Conservation (phyloP, 1,284 basidiomycete genomes). For the Irpex sp. region DNA sequence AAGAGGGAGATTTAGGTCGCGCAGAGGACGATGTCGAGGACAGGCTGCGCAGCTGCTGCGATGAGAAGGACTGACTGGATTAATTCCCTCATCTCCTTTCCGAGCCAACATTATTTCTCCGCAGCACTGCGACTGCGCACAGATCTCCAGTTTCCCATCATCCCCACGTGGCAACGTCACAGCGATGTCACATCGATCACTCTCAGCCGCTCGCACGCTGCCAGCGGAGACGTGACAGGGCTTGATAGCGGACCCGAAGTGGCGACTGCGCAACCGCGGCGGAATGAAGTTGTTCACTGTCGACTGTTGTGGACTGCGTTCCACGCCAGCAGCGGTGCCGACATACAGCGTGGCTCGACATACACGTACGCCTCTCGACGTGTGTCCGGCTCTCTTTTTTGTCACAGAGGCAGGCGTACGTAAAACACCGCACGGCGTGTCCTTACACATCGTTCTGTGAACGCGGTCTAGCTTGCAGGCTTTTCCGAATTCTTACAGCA, state of each 20-base stretch:
- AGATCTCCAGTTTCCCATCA: conserved; percentile 24
- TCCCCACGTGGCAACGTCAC: conserved; percentile 17
- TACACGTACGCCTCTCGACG: too few relatives aligned
- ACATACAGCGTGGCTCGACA: too few relatives aligned
- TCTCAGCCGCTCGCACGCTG: background rate
- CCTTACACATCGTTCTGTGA: too few relatives aligned
- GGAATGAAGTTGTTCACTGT: background rate
- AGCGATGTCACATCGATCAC: conserved; percentile 1
- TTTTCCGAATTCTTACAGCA: too few relatives aligned
- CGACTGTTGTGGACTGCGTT: background rate
- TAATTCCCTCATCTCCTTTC: conserved; percentile 11
- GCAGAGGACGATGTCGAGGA: conserved; percentile 14
- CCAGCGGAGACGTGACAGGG: background rate
- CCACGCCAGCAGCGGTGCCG: too few relatives aligned
- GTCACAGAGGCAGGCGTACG: too few relatives aligned
- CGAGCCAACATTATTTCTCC: background rate
- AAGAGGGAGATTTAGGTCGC: conserved; percentile 10
- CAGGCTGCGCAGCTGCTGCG: conserved; percentile 24
- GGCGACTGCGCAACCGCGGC: background rate
- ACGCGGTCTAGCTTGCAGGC: too few relatives aligned
- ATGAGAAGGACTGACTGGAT: conserved; percentile 25
- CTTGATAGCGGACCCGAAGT: background rate
- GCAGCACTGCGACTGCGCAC: conserved; percentile 6
- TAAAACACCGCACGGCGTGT: too few relatives aligned
- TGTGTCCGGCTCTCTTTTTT: too few relatives aligned